phyloP scores from a whole-genome alignment of 352 stramenopile species.

The Phytopythium boreale region DNA sequence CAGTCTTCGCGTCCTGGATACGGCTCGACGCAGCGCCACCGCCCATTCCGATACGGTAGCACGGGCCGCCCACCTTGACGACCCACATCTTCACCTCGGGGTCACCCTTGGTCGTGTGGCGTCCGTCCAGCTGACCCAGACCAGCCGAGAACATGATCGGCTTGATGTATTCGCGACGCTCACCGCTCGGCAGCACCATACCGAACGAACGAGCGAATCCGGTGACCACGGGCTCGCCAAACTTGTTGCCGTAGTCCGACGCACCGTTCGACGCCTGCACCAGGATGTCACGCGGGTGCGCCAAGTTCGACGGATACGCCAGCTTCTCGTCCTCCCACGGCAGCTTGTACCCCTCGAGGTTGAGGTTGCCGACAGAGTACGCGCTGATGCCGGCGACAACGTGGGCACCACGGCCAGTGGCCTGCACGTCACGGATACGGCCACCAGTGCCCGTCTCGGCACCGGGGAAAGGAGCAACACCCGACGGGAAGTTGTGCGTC shows the following conservation, averaged over 20 bases:
- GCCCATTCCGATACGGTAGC: slow-evolving; percentile 99
- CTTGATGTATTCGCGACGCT: slow-evolving; percentile 99
- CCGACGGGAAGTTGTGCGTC: slow-evolving; percentile 99
- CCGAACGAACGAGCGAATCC: slow-evolving; percentile 98
- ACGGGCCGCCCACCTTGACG: slow-evolving; percentile 97
- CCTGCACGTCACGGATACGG: slow-evolving; percentile 98
- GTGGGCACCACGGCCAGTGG: slow-evolving; percentile 95
- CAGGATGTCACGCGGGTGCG: slow-evolving; percentile 93
- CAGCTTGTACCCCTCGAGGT: slow-evolving; percentile 95
- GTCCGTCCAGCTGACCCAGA: slow-evolving; percentile 94
- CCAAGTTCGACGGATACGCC: slow-evolving; percentile 89
- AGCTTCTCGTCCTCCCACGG: slow-evolving; percentile 95
- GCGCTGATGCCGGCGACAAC: slow-evolving; percentile 91
- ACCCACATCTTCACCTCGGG: slow-evolving; percentile 96
- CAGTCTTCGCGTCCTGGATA: slow-evolving; percentile 93
- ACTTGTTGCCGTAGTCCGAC: slow-evolving; percentile 99
- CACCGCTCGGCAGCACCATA: slow-evolving; percentile 92
- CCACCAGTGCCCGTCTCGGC: slow-evolving; percentile 97
- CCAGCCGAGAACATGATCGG: slow-evolving; percentile 99
- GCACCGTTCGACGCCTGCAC: slow-evolving; percentile 97
- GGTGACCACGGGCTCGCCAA: slow-evolving; percentile 98
- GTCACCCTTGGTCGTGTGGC: slow-evolving; percentile 93
- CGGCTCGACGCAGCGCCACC: slow-evolving; percentile 95
- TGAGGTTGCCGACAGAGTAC: slow-evolving; percentile 93
- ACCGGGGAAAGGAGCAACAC: slow-evolving; percentile 94